These are phyloP conservation scores for Gymnopilus dilepis DNA, from an alignment of 768 basidiomycete genomes.

Conservation along the genomic window DNA sequence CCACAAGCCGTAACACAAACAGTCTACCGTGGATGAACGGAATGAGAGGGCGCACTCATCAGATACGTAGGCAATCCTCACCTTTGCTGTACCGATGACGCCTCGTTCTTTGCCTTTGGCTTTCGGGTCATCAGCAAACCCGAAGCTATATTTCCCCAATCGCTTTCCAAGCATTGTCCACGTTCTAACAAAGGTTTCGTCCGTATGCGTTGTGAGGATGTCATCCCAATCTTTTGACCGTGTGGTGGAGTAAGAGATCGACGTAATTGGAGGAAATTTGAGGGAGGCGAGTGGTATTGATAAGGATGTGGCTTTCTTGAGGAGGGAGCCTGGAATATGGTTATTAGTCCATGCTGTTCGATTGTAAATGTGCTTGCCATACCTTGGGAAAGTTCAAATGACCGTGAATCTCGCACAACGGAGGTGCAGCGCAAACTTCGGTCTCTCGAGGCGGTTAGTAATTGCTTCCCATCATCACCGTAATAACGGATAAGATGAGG, in stretches of 20 bases:
- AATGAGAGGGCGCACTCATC: background rate
- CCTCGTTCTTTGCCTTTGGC: slow-evolving; percentile 51
- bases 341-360: background rate
- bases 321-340: slow-evolving; percentile 66
- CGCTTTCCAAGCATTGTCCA: slow-evolving; percentile 89
- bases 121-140: slow-evolving; percentile 55
- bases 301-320: slow-evolving; percentile 78
- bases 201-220: slow-evolving; percentile 86
- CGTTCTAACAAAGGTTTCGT: slow-evolving; percentile 81
- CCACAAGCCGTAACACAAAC: slow-evolving; percentile 94
- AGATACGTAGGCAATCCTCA: slow-evolving; percentile 30
- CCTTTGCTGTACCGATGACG: slow-evolving; percentile 72
- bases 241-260: slow-evolving; percentile 78
- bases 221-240: slow-evolving; percentile 98
- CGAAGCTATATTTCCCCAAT: slow-evolving; percentile 76
- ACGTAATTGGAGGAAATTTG: slow-evolving; percentile 82
- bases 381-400: slow-evolving; percentile 96
- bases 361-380: background rate
- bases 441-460: slow-evolving; percentile 89
- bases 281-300: slow-evolving; percentile 81
- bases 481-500: slow-evolving; percentile 94
- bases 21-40: slow-evolving; percentile 46
- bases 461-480: slow-evolving; percentile 95
- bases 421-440: slow-evolving; percentile 89
- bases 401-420: slow-evolving; percentile 93